Base-by-base conservation (phyloP, 148 eudicot species). In the Fagopyrum tataricum region DNA sequence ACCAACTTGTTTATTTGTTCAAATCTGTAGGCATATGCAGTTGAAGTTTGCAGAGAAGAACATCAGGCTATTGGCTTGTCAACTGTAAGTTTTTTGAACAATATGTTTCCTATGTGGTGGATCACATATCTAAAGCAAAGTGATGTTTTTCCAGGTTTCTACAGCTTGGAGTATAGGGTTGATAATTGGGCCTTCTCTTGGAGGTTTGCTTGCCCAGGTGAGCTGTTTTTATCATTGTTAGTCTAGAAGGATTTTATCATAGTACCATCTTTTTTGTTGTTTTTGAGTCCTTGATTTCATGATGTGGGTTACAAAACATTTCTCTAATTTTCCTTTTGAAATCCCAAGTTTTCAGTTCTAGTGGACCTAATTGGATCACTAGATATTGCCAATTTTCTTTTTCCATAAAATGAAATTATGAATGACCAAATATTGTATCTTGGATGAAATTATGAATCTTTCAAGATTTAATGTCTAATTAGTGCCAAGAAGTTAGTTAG, bases 161-260 rank as follows among this genome's bases (percentile, higher is more conserved):
- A 88, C 98, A 52, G 82, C 96, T 26, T 90, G 92, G 91, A 96
- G 97, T 31, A 88, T 87, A 6, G 98, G 98, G 73, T 80, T 95
- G 82, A 86, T 95, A 44, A 81, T 91, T 77, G 98, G 97, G 42
- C 98, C 98, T 53, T 89, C 94, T 62, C 74, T 95, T 73, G 98
- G 97, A 79, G 98, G 98, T 12, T 84, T 84, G 74, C 96, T 95
- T 78, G 92, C 98, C 31, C 98, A 91, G 96, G 98, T 91, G 82
- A 71, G 26, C 44, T 46, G 11, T 13, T 24, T 31, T 31, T 21
- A 46, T 46, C 44, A 49, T 1, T 49, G 2, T 49, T 46, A 9
- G 49, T 46, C 49, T 8, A 46, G 49, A 46, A 9, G 49, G 15
- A 7, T 7, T 14, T 46, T 46, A 46, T 6, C 49, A 46, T 46